Evolutionary conservation across 495 filamentous ascomycete species (phyloP).

Genomic region (Parachaetomium inaequale): DNA sequence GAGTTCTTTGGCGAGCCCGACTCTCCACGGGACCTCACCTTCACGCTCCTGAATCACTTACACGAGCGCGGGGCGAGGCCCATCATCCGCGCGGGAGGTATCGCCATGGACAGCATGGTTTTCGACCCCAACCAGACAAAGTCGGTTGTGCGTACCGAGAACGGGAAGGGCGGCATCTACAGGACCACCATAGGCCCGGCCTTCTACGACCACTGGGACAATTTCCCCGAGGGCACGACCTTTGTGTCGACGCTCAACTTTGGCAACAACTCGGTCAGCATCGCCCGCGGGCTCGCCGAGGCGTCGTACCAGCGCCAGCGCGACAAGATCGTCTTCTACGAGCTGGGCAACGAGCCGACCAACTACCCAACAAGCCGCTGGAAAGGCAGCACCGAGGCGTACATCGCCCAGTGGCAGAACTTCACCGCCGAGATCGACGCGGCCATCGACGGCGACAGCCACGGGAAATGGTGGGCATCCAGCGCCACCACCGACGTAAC

Average conservation of each 20-base stretch:
- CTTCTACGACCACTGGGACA: not conserved
- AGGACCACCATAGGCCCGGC: not conserved
- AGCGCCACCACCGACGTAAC: not conserved
- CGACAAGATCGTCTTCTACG: not conserved
- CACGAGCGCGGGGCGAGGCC: not conserved
- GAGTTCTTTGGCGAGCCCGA: constrained; percentile 29
- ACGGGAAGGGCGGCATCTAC: not conserved
- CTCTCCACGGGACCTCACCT: constrained; percentile 5
- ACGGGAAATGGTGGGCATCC: not conserved
- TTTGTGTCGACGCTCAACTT: not conserved
- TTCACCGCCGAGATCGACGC: not conserved
- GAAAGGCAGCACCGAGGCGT: not conserved
- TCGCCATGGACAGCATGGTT: not conserved
- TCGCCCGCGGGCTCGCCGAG: not conserved
- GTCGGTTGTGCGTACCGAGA: not conserved
- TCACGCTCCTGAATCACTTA: not conserved
- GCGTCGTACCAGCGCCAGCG: not conserved
- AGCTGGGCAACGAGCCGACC: not conserved
- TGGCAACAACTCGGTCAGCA: not conserved
- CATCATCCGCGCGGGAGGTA: not conserved
- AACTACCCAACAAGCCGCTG: not conserved
- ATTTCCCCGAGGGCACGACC: not conserved
- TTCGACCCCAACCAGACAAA: not conserved
- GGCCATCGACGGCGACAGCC: not conserved
- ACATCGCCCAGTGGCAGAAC: not conserved